A percentile compares a stretch with the other conserved stretches of the same genome.
Evolutionary conservation across 1,284 basidiomycete species (phyloP).

Genomic region (Naganishia sp.): DNA sequence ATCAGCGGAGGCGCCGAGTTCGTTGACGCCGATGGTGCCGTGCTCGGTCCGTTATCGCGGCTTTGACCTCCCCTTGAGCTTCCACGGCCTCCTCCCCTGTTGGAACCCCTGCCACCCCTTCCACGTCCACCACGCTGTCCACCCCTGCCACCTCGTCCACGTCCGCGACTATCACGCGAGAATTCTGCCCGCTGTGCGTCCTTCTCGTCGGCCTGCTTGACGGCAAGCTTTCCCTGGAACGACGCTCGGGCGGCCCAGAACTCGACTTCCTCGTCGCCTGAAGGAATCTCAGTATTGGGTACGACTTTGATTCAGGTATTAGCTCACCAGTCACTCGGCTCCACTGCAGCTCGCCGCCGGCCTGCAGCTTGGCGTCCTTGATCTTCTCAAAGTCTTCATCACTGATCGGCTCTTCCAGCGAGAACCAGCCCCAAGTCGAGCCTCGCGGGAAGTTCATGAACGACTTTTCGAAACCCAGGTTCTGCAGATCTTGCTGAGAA

Average conservation of each 20-base stretch:
- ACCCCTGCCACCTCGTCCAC: slow-evolving; percentile 18
- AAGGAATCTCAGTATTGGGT: background rate
- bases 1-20: too few relatives aligned
- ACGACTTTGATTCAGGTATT: background rate
- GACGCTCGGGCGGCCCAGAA: slow-evolving; percentile 34
- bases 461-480: slow-evolving; percentile 32
- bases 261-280: slow-evolving; percentile 33
- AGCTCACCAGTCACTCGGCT: slow-evolving; percentile 25
- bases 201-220: slow-evolving; percentile 33
- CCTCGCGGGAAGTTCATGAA: slow-evolving; percentile 33
- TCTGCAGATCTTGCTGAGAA: slow-evolving; percentile 31
- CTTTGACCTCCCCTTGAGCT: too few relatives aligned
- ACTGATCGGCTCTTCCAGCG: slow-evolving; percentile 29
- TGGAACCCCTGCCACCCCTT: slow-evolving; percentile 48
- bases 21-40: too few relatives aligned
- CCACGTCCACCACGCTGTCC: slow-evolving; percentile 50
- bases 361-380: slow-evolving; percentile 24
- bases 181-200: slow-evolving; percentile 15
- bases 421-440: slow-evolving; percentile 31
- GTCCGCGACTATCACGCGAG: slow-evolving; percentile 6
- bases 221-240: slow-evolving; percentile 34
- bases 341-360: slow-evolving; percentile 32
- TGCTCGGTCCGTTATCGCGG: too few relatives aligned
- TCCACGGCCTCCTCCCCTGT: too few relatives aligned
- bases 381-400: slow-evolving; percentile 31